Evolutionary conservation across 1,139 yeast genomes (phyloP).

Genomic region (Eremothecium coryli): DNA sequence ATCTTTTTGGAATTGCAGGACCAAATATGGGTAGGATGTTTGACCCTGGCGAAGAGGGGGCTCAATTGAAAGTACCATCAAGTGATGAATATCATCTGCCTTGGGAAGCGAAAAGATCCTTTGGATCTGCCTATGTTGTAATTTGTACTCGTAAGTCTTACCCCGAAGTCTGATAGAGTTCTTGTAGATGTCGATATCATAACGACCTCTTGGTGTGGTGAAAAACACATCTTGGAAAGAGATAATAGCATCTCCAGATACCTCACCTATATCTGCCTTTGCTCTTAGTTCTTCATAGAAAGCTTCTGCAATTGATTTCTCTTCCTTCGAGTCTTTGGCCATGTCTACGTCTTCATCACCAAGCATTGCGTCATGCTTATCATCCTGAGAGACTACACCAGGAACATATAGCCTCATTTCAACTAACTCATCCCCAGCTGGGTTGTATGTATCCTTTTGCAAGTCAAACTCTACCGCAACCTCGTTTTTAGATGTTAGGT

Average conservation of each 20-base stretch:
- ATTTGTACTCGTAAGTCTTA: constrained; percentile 93
- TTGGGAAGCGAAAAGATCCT: constrained; percentile 86
- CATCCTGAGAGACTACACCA: constrained; percentile 49
- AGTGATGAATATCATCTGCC: constrained; percentile 86
- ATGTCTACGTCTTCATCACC: constrained; percentile 35
- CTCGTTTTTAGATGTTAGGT: constrained; percentile 85
- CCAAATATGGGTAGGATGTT: constrained; percentile 88
- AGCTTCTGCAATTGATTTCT: constrained; percentile 67
- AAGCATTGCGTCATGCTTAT: constrained; percentile 29
- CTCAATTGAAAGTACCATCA: constrained; percentile 80
- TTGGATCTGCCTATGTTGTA: constrained; percentile 84
- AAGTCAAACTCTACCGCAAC: constrained; percentile 82
- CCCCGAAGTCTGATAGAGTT: constrained; percentile 87
- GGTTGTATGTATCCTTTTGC: constrained; percentile 47
- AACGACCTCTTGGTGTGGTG: constrained; percentile 97
- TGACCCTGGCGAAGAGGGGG: constrained; percentile 95
- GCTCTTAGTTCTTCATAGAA: constrained; percentile 89
- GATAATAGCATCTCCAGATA: constrained; percentile 94
- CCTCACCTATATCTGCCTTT: constrained; percentile 93
- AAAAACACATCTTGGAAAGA: constrained; percentile 85
- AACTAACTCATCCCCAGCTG: constrained; percentile 89
- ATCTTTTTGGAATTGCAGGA: constrained; percentile 77
- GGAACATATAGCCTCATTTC: constrained; percentile 92
- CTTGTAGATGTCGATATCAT: constrained; percentile 90
- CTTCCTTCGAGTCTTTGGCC: constrained; percentile 39